Conservation (phyloP, 179 eudicot species). For the Beta lomatogona region DNA sequence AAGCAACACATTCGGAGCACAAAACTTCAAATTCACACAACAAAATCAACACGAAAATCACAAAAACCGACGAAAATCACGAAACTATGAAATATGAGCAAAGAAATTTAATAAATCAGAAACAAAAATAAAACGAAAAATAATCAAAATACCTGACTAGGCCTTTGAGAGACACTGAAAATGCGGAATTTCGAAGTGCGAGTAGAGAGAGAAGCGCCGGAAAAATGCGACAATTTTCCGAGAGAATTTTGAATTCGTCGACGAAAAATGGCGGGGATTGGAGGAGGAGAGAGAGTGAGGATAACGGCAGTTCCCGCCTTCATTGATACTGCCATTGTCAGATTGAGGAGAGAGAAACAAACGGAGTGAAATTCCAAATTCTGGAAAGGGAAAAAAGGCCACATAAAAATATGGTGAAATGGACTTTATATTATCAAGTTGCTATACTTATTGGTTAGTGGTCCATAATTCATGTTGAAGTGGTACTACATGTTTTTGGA, state of each 20-base stretch:
- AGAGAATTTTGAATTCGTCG: background rate
- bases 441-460: background rate
- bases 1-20: background rate
- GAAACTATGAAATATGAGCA: background rate
- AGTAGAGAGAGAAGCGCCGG: slow-evolving; percentile 15
- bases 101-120: background rate
- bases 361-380: background rate
- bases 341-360: slow-evolving; percentile 22
- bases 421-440: background rate
- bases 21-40: background rate
- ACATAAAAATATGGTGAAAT: background rate
- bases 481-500: background rate
- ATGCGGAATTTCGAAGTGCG: slow-evolving; percentile 19
- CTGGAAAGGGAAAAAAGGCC: background rate
- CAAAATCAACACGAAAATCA: background rate
- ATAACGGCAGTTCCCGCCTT: slow-evolving; percentile 46
- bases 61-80: background rate
- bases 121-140: background rate
- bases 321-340: slow-evolving; percentile 29
- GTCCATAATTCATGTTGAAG: background rate
- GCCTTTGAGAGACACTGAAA: slow-evolving; percentile 17
- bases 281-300: slow-evolving; percentile 25
- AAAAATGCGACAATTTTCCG: slow-evolving; percentile 7
- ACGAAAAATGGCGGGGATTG: slow-evolving; percentile 9
- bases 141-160: slow-evolving; percentile 28